Base-by-base conservation (phyloP, 1,284 basidiomycete species). In the Cutaneotrichosporon dermatis region DNA sequence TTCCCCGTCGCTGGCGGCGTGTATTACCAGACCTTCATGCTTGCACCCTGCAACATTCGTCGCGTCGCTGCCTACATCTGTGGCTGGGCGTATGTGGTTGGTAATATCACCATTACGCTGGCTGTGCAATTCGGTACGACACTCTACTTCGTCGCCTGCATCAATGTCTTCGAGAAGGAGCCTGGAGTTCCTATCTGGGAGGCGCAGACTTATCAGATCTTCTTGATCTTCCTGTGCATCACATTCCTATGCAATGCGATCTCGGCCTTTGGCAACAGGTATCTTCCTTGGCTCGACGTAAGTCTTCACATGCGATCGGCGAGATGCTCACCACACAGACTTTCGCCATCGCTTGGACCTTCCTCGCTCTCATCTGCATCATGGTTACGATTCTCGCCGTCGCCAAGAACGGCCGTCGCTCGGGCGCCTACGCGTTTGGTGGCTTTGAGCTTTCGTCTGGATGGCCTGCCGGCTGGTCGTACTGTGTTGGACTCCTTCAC, bases 21-120 rank as follows among this genome's bases (percentile, higher is more conserved):
- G n/a, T 80, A 80, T 64, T 77, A 79, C 57, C 79, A 79, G 77
- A 71, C 76, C 1, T 77, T 72, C 48, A 76, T 76, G 64, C 72
- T 79, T 8, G 70, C 76, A 1, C 75, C 74, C 12, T 66, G 63
- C 25, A 67, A 64, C 43, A 74, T 72, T 63, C 71, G 70, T 5
- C 72, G 75, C 0, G 39, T 79, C 42, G 67, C 76, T 5, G 74
- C 74, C 7, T 80, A 76, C 72, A 73, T 80, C 45, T 76, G 77
- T 11, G 79, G 79, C 15, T 80, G 79, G 79, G 68, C 80, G 35
- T 73, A 71, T 9, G 65, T 80, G 7, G 77, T 79, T 4, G 79
- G 78, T 40, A 80, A 80, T 58, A 75, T 79, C 63, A 79, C 75
- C 25, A 74, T 76, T 36, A 76, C 74, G 0, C 68, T 80, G 10